A percentile compares a stretch with the other conserved stretches of the same genome.
Evolutionary conservation across 2,329 filamentous ascomycete genomes (phyloP).

Genomic region (Aspergillus sp.): DNA sequence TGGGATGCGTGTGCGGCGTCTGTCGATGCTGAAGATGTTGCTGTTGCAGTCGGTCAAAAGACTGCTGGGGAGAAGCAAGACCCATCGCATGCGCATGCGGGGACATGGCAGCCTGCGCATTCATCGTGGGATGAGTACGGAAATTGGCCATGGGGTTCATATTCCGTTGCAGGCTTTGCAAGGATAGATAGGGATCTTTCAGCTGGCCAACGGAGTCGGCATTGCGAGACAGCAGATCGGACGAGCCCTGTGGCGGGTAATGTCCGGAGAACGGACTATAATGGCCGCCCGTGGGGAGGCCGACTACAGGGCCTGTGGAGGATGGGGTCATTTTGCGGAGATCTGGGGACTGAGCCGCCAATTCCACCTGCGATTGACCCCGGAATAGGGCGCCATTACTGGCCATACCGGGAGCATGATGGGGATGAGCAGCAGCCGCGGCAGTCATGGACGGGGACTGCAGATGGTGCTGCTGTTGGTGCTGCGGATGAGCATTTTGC

Average conservation of each 20-base stretch:
- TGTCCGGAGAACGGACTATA: constrained; percentile 32
- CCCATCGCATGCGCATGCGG: constrained; percentile 32
- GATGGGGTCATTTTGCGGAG: constrained; percentile 38
- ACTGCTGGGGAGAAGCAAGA: constrained; percentile 36
- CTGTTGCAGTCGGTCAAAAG: constrained; percentile 33
- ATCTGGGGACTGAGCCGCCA: constrained; percentile 32
- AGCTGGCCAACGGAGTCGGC: constrained; percentile 31
- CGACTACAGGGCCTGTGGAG: constrained; percentile 32
- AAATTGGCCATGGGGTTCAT: constrained; percentile 36
- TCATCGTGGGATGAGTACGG: constrained; percentile 31
- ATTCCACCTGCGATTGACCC: constrained; percentile 29
- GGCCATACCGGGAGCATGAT: constrained; percentile 31
- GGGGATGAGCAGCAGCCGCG: constrained; percentile 26
- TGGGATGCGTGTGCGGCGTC: constrained; percentile 17
- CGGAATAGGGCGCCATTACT: constrained; percentile 31
- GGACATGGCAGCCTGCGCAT: constrained; percentile 28
- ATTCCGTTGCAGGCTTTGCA: constrained; percentile 34
- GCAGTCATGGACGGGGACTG: constrained; percentile 34
- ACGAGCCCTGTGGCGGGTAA: constrained; percentile 31
- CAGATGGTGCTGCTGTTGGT: constrained; percentile 25
- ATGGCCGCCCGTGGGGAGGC: constrained; percentile 31
- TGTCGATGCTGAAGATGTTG: constrained; percentile 32
- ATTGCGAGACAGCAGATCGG: constrained; percentile 31
- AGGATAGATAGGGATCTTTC: constrained; percentile 26
- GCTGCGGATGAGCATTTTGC: constrained; percentile 27